Evolutionary conservation across 2,329 filamentous ascomycete species (phyloP).

Genomic region (Microcyclospora tardicrescens): DNA sequence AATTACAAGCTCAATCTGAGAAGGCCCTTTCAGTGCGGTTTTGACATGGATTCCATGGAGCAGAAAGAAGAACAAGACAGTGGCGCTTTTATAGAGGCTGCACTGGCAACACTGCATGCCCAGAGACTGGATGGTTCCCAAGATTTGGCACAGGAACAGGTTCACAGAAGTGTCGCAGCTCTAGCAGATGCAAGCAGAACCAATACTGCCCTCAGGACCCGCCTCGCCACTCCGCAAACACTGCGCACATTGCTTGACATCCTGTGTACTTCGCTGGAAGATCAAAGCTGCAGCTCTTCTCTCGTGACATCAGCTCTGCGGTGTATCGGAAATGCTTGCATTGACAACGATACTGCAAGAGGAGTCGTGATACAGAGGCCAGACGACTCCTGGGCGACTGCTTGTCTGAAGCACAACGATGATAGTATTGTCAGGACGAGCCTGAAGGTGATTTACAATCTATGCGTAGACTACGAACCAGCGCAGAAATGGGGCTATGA

Average conservation of each 20-base stretch:
- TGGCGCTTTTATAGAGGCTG: no score
- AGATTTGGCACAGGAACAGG: no score
- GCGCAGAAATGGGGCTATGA: constrained; percentile 14
- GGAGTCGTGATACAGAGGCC: constrained; percentile 1
- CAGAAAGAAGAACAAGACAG: no score
- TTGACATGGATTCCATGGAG: no score
- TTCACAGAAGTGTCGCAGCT: constrained; percentile 1
- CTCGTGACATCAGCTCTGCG: constrained; percentile 11
- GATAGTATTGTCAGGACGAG: constrained; percentile 10
- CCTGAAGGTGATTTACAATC: constrained; percentile 31
- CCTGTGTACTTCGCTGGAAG: not conserved
- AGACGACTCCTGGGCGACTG: constrained; percentile 10
- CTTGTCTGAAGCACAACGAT: constrained; percentile 6
- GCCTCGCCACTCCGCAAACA: constrained; percentile 6
- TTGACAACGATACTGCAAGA: constrained; percentile 16
- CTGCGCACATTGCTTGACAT: constrained; percentile 7
- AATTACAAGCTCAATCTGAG: no score
- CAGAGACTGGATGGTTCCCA: no score
- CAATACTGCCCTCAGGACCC: constrained; percentile 4
- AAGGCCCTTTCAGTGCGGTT: no score
- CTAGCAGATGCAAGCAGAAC: constrained; percentile 13
- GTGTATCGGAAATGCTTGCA: constrained; percentile 22
- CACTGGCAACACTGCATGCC: no score
- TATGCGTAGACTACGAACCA: constrained; percentile 26
- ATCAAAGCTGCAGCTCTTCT: not conserved